Base-by-base conservation (phyloP, 2,329 filamentous ascomycete species). In the Sphaerulina musiva region DNA sequence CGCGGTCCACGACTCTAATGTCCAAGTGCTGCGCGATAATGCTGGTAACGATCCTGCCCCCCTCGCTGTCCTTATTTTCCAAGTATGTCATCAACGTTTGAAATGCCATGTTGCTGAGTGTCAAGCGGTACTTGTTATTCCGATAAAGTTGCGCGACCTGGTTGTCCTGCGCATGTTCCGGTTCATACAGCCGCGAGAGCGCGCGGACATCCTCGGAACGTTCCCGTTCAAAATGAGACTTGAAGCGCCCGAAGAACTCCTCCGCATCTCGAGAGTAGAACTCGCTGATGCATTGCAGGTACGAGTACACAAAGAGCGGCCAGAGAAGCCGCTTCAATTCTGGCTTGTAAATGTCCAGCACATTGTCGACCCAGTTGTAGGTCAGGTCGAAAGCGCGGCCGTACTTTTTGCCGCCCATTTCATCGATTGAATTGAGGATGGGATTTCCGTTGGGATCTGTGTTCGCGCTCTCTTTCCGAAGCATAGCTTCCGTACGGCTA, bases 281-380 rank as follows among this genome's bases (percentile, higher is more conserved):
- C 56, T 89, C 82, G 34, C 78, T 78, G 29, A 95, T 80, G 52
- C 97, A 80, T 54, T 89, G 84, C 26, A 98, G 76, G 67, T 87
- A 96, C 0, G 89, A 93, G 71, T 98, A 95, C 48, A 97, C 87
- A 66, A 96, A 97, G 0, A 95, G 75, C 0, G 93, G 93, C 90
- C 93, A 98, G 12, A 95, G 74, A 3, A 97, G 77, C 62, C 95
- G 90, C 55, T 83, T 80, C 2, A 98, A 78, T 73, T 98, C 93
- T 43, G 92, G 87, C 77, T 95, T 95, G 80, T 97, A 97, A 29
- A 97, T 80, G 60, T 97, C 92, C 23, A 98, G 78, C 55, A 89
- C 91, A 62, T 92, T 90, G 61, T 96, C 90, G 45, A 95, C 85
- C 86, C 91, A 98, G 60, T 82, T 61, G 31, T 62, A 53, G 12